phyloP scores from a whole-genome alignment of 139 green algal genomes.

The Mesotaenium endlicherianum region DNA sequence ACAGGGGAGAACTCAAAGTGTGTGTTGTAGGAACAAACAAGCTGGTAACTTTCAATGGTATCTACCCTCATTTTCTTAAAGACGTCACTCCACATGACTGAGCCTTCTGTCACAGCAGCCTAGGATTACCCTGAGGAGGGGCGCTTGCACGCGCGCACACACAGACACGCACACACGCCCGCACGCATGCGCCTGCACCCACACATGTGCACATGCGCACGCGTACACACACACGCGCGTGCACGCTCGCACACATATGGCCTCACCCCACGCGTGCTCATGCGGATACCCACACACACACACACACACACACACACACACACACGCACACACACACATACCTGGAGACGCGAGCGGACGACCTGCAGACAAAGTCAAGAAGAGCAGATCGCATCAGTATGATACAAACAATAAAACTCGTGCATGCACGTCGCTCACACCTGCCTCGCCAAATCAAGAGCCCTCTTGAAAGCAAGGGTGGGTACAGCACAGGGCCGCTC shows the following conservation, averaged over 20 bases:
- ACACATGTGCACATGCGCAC: neutral
- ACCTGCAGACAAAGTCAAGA: constrained; percentile 9
- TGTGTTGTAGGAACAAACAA: no score
- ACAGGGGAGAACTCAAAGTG: no score
- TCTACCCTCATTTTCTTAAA: no score
- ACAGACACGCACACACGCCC: neutral
- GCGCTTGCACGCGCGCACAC: no score
- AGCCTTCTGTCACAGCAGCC: no score
- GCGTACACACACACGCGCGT: neutral
- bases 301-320: neutral
- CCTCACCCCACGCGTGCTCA: neutral
- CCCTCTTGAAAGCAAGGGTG: neutral
- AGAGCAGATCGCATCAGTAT: neutral
- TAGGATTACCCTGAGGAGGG: no score
- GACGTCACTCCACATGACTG: no score
- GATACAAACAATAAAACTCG: neutral
- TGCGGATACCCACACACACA: constrained; percentile 11
- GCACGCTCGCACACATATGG: neutral
- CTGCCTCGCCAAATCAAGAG: neutral
- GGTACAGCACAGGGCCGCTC: neutral
- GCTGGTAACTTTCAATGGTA: no score
- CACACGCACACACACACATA: constrained; percentile 58
- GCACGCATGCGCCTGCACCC: neutral
- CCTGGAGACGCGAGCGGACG: constrained; percentile 80
- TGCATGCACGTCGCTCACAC: neutral